phyloP scores from a whole-genome alignment of 257 asterid species.

The Apocynum venetum region DNA sequence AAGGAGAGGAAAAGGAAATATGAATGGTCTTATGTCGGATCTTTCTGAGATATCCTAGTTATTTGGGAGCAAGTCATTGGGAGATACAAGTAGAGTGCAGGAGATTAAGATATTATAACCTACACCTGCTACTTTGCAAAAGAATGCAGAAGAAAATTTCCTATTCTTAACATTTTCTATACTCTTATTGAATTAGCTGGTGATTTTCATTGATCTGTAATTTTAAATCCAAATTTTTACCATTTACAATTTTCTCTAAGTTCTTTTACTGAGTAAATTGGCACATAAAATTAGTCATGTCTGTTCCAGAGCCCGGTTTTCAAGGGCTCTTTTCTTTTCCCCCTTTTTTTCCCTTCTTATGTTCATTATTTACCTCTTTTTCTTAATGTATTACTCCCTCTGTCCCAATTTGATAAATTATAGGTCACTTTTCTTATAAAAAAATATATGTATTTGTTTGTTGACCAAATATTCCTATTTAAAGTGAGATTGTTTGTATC shows the following conservation, averaged over 20 bases:
- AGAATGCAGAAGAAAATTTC: background rate
- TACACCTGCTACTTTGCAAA: background rate
- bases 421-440: no score
- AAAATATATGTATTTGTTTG: no score
- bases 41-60: background rate
- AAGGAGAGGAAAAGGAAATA: background rate
- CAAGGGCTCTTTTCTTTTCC: no score
- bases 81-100: background rate
- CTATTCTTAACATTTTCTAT: no score
- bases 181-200: no score
- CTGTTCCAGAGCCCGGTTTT: background rate
- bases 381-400: no score
- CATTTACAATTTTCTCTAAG: no score
- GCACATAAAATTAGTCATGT: background rate
- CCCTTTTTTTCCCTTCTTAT: background rate
- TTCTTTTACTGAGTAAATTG: background rate
- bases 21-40: background rate
- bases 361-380: background rate
- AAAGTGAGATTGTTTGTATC: no score
- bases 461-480: no score
- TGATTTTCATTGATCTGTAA: background rate
- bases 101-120: background rate
- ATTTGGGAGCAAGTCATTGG: background rate
- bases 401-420: no score
- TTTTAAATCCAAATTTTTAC: background rate